Evolutionary conservation across 345 rosid species (phyloP), one percentile per base, ranked within the genome.

Genomic region (Eucalyptus virginea): DNA sequence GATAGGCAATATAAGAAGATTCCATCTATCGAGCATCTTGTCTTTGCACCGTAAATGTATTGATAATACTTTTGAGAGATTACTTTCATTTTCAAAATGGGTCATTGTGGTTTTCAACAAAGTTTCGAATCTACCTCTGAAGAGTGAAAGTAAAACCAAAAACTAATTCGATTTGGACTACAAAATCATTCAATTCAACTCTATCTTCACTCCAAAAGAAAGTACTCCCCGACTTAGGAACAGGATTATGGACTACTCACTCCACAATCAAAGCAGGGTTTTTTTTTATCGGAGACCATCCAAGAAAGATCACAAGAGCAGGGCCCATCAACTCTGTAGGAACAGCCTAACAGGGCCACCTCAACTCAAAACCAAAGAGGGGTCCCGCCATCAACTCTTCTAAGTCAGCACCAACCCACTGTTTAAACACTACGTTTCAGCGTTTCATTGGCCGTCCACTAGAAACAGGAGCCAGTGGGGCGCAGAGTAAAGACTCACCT

Each of bases 71-170:
- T 37, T 37, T 13, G 8, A 72, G 28, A 77, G 2, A 11, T 0
- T 77, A 37, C 1, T 21, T 77, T 37, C 21, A 77, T 3, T 21
- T 37, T 37, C 3, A 5, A 11, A 72, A 72, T 1, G 3, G 15
- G 5, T 5, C 0, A 1, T 37, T 77, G 15, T 2, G 5, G 16
- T 72, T 40, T 72, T 37, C 3, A 2, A 77, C 0, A 13, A 37
- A 1, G 1, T 0, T 6, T 77, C 9, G 1, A 40, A 37, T 21
- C 2, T 2, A 2, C 3, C 28, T 37, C 2, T 0, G 1, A 72
- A 37, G 11, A 34, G 81, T 0, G 4, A 37, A 37, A 72, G 26
- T 15, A 72, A 37, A 10, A 37, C 1, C 9, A 7, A 1, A 5
- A 77, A 37, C 15, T 11, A 9, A 37, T 77, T 37, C 47, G 14